Evolutionary conservation across 805 yeast species (phyloP).

Genomic region (Starmerella stigmatis): DNA sequence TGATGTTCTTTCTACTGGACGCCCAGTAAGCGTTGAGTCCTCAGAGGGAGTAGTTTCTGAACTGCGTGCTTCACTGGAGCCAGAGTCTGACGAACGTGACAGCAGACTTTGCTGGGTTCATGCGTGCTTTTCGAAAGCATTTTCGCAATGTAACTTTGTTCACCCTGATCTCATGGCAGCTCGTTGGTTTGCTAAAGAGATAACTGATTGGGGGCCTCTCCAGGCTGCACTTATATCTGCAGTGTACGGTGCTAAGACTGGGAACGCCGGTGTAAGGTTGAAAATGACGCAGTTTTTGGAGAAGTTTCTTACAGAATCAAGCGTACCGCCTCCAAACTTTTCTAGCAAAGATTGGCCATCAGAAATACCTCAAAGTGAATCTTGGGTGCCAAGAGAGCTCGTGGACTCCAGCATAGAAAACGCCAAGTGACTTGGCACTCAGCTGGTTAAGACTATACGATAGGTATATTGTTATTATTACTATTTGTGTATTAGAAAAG

Average conservation of each 20-base stretch:
- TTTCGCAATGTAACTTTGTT: background rate
- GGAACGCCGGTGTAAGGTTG: slow-evolving; percentile 20
- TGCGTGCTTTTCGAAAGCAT: slow-evolving; percentile 11
- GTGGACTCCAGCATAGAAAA: no score
- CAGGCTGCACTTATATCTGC: slow-evolving; percentile 42
- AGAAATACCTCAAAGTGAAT: slow-evolving; percentile 3
- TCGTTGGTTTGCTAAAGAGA: slow-evolving; percentile 7
- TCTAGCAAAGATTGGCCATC: slow-evolving; percentile 3
- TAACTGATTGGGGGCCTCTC: slow-evolving; percentile 28
- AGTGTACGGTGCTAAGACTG: slow-evolving; percentile 47
- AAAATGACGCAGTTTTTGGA: slow-evolving; percentile 19
- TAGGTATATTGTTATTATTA: no score
- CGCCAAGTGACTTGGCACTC: background rate
- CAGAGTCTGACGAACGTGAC: background rate
- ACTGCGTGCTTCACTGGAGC: background rate
- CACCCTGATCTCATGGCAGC: slow-evolving; percentile 10
- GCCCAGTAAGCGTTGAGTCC: slow-evolving; percentile 51
- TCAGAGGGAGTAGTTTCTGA: slow-evolving; percentile 37
- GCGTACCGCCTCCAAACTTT: background rate
- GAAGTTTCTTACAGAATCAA: background rate
- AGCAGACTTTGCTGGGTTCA: slow-evolving; percentile 12
- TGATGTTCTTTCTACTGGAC: slow-evolving; percentile 44
- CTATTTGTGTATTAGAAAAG: no score
- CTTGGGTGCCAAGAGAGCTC: slow-evolving; percentile 10
- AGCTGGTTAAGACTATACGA: no score